Evolutionary conservation across 352 stramenopile genomes (phyloP).

Genomic region (Pythium periplocum): DNA sequence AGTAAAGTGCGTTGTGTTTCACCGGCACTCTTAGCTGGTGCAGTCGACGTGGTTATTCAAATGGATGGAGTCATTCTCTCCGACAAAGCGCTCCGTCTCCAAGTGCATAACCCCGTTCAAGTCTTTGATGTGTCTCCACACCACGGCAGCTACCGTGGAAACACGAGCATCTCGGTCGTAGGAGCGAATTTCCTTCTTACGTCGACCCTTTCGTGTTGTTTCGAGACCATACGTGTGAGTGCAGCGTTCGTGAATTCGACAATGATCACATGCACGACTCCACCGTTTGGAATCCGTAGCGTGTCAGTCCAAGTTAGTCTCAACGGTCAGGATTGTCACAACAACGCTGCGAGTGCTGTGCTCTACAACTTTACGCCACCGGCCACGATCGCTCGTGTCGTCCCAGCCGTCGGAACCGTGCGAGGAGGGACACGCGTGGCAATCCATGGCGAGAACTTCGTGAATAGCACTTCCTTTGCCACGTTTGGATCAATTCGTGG

Average conservation of each 20-base stretch:
- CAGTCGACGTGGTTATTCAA: constrained; percentile 13
- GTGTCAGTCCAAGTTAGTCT: constrained; percentile 37
- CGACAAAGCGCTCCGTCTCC: background rate
- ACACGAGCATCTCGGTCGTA: constrained; percentile 32
- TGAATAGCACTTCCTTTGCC: constrained; percentile 26
- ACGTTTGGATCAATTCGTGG: constrained; percentile 7
- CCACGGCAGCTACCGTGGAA: constrained; percentile 26
- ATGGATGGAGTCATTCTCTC: constrained; percentile 10
- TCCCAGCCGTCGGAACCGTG: constrained; percentile 28
- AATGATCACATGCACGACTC: constrained; percentile 45
- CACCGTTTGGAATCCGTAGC: constrained; percentile 17
- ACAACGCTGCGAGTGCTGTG: constrained; percentile 18
- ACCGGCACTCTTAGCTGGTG: constrained; percentile 9
- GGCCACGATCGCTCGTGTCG: constrained; percentile 22
- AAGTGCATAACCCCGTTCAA: constrained; percentile 14
- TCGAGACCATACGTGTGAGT: constrained; percentile 36
- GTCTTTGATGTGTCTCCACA: constrained; percentile 19
- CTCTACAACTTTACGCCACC: constrained; percentile 39
- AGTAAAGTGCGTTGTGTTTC: constrained; percentile 21
- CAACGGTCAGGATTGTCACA: constrained; percentile 58
- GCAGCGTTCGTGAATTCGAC: constrained; percentile 67
- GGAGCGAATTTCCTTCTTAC: constrained; percentile 53
- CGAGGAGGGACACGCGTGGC: constrained; percentile 50
- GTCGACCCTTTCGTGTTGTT: constrained; percentile 56
- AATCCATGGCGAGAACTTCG: constrained; percentile 36